Evolutionary conservation across 2,329 filamentous ascomycete genomes (phyloP).

Genomic region (Tolypocladium ovalisporum): DNA sequence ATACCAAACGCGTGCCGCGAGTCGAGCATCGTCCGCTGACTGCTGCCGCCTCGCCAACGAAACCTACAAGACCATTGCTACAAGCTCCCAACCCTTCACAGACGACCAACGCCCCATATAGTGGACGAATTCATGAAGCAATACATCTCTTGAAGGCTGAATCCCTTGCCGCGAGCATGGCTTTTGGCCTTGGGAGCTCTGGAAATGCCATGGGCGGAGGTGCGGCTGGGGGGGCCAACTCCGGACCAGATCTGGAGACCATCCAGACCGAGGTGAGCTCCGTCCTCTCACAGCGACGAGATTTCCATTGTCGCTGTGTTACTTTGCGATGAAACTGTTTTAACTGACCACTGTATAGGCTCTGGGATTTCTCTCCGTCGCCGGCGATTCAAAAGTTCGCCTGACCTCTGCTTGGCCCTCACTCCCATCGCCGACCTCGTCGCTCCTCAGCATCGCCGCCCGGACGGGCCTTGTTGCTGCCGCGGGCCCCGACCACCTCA

Average conservation of each 20-base stretch:
- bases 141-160: conserved; percentile 16
- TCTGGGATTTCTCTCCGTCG: conserved; percentile 71
- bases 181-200: conserved; percentile 49
- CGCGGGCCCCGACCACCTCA: conserved; percentile 69
- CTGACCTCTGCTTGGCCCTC: conserved; percentile 70
- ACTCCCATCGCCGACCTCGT: conserved; percentile 65
- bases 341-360: conserved; percentile 29
- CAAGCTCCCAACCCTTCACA: background rate
- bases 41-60: background rate
- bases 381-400: conserved; percentile 72
- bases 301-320: background rate
- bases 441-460: conserved; percentile 74
- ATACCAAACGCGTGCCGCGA: background rate
- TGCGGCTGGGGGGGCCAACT: conserved; percentile 20
- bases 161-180: conserved; percentile 40
- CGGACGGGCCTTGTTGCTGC: conserved; percentile 74
- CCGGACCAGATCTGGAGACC: conserved; percentile 60
- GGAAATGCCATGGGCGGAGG: conserved; percentile 31
- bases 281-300: background rate
- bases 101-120: background rate
- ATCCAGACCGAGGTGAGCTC: conserved; percentile 67
- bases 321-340: conserved; percentile 1
- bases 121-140: conserved; percentile 12
- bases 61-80: background rate
- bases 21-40: background rate